Percentiles rank a stretch among this genome's conserved stretches.
These are phyloP conservation scores for Knufia fluminis DNA, from an alignment of 2,329 filamentous ascomycete genomes.

Conservation along the genomic window DNA sequence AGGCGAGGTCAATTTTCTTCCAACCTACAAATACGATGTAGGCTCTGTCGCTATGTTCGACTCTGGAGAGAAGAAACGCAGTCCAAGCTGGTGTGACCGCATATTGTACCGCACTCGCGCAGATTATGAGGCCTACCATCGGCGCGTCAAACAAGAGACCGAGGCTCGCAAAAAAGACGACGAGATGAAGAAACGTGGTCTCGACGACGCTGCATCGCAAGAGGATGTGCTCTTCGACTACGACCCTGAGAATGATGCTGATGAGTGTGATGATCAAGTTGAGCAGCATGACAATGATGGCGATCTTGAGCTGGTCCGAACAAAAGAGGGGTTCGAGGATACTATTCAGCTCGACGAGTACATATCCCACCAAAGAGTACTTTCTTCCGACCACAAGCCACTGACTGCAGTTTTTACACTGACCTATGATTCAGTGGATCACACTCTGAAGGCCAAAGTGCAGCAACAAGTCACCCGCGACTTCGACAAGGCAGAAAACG, in stretches of 20 bases:
- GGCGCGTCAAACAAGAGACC: conserved; percentile 53
- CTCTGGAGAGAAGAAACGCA: conserved; percentile 84
- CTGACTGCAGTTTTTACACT: conserved; percentile 73
- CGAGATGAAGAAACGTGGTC: conserved; percentile 72
- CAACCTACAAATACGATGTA: conserved; percentile 95
- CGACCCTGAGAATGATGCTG: conserved; percentile 67
- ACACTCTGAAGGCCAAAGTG: conserved; percentile 71
- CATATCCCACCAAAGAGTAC: conserved; percentile 76
- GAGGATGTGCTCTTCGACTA: conserved; percentile 85
- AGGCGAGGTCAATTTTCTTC: conserved; percentile 76
- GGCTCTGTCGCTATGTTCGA: conserved; percentile 91
- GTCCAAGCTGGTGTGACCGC: conserved; percentile 94
- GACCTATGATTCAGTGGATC: conserved; percentile 77
- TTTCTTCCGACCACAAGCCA: conserved; percentile 94
- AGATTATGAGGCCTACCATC: conserved; percentile 59
- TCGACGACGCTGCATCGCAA: conserved; percentile 64
- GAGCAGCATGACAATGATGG: conserved; percentile 31
- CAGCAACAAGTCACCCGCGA: conserved; percentile 81
- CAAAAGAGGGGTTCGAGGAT: conserved; percentile 32
- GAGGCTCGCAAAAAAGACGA: conserved; percentile 64
- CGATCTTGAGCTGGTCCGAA: conserved; percentile 23
- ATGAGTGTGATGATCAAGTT: conserved; percentile 47
- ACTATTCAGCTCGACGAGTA: conserved; percentile 58
- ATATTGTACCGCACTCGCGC: conserved; percentile 74
- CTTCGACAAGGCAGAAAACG: conserved; percentile 84